These are phyloP conservation scores for Exophiala viscosa DNA, from an alignment of 2,329 filamentous ascomycete species.

Conservation along the genomic window DNA sequence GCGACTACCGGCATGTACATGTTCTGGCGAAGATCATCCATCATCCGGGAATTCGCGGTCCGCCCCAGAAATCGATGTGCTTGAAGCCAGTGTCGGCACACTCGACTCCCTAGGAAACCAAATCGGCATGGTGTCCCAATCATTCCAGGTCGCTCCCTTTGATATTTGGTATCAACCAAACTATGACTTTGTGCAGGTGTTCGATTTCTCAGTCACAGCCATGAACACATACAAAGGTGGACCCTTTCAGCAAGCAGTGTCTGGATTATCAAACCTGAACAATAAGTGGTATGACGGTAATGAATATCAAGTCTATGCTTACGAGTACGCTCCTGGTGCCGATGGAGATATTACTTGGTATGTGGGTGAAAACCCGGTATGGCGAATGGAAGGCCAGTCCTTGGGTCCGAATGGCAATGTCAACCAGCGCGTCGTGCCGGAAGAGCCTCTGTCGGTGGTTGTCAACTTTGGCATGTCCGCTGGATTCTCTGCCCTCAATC, in stretches of 20 bases:
- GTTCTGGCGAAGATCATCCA: constrained; percentile 61
- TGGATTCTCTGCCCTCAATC: constrained; percentile 61
- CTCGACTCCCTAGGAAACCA: constrained; percentile 50
- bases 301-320: constrained; percentile 60
- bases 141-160: constrained; percentile 65
- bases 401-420: constrained; percentile 67
- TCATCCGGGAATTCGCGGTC: constrained; percentile 61
- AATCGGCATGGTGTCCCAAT: constrained; percentile 63
- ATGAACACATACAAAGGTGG: constrained; percentile 62
- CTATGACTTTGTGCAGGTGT: constrained; percentile 62
- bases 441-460: constrained; percentile 65
- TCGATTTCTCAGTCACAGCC: constrained; percentile 54
- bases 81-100: constrained; percentile 62
- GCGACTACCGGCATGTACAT: constrained; percentile 66
- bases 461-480: constrained; percentile 69
- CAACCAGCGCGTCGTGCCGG: constrained; percentile 60
- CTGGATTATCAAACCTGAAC: constrained; percentile 59
- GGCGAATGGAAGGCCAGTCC: constrained; percentile 58
- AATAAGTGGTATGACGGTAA: constrained; percentile 65
- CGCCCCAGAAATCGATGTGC: constrained; percentile 67
- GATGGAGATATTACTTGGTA: constrained; percentile 65
- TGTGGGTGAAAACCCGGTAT: constrained; percentile 60
- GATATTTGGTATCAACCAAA: constrained; percentile 67
- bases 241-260: constrained; percentile 61
- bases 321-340: constrained; percentile 60